phyloP scores from a whole-genome alignment of 2,329 filamentous ascomycete species.

The Westerdykella sp. region DNA sequence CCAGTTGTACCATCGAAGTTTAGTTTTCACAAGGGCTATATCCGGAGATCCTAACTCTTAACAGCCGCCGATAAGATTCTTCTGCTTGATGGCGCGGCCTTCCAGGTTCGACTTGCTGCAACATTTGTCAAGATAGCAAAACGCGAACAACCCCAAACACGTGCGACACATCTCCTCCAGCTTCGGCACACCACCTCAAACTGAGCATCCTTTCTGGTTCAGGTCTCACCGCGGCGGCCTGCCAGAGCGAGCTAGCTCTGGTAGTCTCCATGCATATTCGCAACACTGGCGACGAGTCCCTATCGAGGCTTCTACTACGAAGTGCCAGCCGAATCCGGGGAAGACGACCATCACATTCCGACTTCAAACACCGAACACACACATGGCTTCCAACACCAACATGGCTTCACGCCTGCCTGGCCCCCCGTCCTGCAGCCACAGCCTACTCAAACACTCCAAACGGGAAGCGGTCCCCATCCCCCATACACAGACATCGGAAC shows the following conservation, averaged over 20 bases:
- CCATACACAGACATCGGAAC: constrained; percentile 37
- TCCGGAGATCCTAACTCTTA: constrained; percentile 35
- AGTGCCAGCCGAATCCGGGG: constrained; percentile 38
- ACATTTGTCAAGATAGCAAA: constrained; percentile 40
- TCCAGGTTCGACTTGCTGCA: constrained; percentile 32
- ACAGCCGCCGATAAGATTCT: constrained; percentile 33
- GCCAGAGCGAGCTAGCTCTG: constrained; percentile 46
- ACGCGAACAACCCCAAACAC: constrained; percentile 36
- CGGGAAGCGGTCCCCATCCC: constrained; percentile 28
- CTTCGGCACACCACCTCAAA: constrained; percentile 28
- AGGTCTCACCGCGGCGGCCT: constrained; percentile 42
- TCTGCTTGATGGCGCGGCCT: constrained; percentile 32
- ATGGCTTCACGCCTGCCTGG: constrained; percentile 29
- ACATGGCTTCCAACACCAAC: constrained; percentile 36
- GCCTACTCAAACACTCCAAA: constrained; percentile 34
- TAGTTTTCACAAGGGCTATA: constrained; percentile 36
- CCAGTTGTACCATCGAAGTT: constrained; percentile 27
- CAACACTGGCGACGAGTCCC: constrained; percentile 44
- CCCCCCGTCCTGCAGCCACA: constrained; percentile 35
- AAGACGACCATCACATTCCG: constrained; percentile 34
- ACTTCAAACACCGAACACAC: constrained; percentile 39
- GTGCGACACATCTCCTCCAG: constrained; percentile 37
- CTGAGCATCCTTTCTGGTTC: constrained; percentile 37
- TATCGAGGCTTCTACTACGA: constrained; percentile 44
- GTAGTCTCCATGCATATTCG: constrained; percentile 47